Evolutionary conservation across 768 basidiomycete species (phyloP).

Genomic region (Tulasnella sp.): DNA sequence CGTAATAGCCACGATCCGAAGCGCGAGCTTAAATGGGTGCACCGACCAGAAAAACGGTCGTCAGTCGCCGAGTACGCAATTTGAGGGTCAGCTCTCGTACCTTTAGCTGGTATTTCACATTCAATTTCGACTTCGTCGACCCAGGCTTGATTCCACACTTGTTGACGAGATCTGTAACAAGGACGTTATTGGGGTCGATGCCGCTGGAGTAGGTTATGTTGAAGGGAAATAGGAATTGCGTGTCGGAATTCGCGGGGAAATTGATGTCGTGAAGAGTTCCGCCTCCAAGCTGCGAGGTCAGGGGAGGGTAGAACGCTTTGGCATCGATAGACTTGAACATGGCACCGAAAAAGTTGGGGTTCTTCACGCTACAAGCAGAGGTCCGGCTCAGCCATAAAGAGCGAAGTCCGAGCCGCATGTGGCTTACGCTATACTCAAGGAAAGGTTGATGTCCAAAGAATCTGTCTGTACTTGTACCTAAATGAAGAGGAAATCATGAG

Average conservation of each 20-base stretch:
- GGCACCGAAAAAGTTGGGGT: conserved; percentile 77
- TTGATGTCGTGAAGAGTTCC: conserved; percentile 48
- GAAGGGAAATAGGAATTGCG: conserved; percentile 75
- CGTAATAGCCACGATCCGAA: conserved; percentile 60
- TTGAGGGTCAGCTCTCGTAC: conserved; percentile 36
- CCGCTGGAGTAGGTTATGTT: conserved; percentile 54
- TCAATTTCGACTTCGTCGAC: conserved; percentile 46
- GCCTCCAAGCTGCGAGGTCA: conserved; percentile 61
- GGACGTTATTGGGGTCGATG: conserved; percentile 48
- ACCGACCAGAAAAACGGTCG: not conserved
- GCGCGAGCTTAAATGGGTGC: conserved; percentile 46
- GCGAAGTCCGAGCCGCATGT: not conserved
- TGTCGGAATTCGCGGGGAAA: conserved; percentile 49
- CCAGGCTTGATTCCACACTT: conserved; percentile 56
- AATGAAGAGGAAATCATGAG: conserved; percentile 20
- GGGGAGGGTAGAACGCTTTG: conserved; percentile 60
- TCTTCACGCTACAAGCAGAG: conserved; percentile 52
- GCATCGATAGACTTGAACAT: conserved; percentile 61
- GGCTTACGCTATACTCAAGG: conserved; percentile 61
- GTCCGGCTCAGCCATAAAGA: conserved; percentile 11
- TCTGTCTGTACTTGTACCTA: conserved; percentile 42
- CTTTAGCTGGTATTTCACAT: conserved; percentile 62
- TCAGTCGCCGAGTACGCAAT: not conserved
- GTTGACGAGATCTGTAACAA: conserved; percentile 57
- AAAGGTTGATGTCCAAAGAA: conserved; percentile 53